Base-by-base conservation (phyloP, 2,329 filamentous ascomycete genomes). In the Dactylellina drechsleri region DNA sequence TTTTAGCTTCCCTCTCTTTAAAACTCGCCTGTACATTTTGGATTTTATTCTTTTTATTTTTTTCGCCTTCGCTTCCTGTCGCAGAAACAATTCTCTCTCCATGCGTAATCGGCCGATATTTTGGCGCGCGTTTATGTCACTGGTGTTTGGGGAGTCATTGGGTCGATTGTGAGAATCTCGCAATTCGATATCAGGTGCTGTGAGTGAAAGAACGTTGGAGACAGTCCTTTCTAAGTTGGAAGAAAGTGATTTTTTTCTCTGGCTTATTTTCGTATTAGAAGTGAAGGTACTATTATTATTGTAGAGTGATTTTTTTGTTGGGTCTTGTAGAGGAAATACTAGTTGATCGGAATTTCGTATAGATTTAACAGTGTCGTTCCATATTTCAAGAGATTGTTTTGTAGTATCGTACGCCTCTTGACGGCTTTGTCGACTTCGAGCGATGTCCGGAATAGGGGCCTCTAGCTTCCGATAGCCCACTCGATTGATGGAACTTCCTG, bases 41-140 rank as follows among this genome's bases (percentile, higher is more conserved):
- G 92, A 96, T 86, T 99, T 99, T 84, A 99, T 99, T 85, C 98
- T 98, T 84, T 97, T 97, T 83, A 99, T 92, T 23, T 95, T 90
- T 83, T 93, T 96, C 6, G 93, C 88, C 67, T 93, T 90, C 50
- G 93, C 90, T 80, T 96, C 91, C 82, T 98, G 94, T 10, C 93
- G 87, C 79, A 96, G 97, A 77, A 94, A 86, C 6, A 97, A 83
- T 79, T 98, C 94, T 78, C 95, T 87, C 77, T 92, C 89, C 81
- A 89, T 89, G 12, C 95, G 89, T 67, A 94, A 86, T 80, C 93
- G 89, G 56, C 90, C 49, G n/a, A 50, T 50, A 15, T 31, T 50
- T 31, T 49, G 36, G 15, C 28, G 52, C 40, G 41, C 15, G 26
- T 47, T 26, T 0, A 12, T 41, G 15, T 18, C 88, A 66, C 90